phyloP scores from a whole-genome alignment of 768 basidiomycete genomes.

The Coprinopsis sp. region DNA sequence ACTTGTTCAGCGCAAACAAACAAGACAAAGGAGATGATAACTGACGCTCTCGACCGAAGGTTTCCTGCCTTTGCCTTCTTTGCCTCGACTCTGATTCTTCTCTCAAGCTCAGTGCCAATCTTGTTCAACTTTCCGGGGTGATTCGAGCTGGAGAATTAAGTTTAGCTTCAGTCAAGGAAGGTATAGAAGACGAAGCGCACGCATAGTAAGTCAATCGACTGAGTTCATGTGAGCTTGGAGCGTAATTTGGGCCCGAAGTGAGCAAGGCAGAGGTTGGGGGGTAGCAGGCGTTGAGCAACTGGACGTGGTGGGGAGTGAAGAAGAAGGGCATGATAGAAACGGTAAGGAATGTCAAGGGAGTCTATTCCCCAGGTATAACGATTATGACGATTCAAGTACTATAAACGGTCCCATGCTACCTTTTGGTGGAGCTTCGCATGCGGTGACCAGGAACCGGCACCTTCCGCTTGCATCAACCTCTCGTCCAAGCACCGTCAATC shows the following conservation, averaged over 20 bases:
- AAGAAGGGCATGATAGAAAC: conserved; percentile 52
- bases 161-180: too few relatives aligned
- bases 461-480: not conserved
- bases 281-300: conserved; percentile 82
- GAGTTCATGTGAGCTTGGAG: conserved; percentile 79
- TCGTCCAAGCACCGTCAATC: conserved; percentile 1
- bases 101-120: conserved; percentile 72
- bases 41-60: conserved; percentile 74
- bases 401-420: not conserved
- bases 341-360: conserved; percentile 10
- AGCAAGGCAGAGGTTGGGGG: conserved; percentile 72
- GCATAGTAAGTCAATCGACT: conserved; percentile 85
- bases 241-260: conserved; percentile 71
- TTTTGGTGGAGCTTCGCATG: too few relatives aligned
- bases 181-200: conserved; percentile 22
- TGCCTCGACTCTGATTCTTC: conserved; percentile 59
- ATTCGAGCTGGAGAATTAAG: conserved; percentile 48
- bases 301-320: conserved; percentile 81
- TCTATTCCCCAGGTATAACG: not conserved
- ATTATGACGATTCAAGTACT: not conserved
- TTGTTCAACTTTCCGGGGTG: conserved; percentile 77
- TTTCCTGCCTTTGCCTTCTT: conserved; percentile 72
- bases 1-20: conserved; percentile 9
- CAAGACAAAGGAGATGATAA: not conserved
- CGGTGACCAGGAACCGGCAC: not conserved